Base-by-base conservation (phyloP, 148 eudicot genomes). In the Chenopodium album region DNA sequence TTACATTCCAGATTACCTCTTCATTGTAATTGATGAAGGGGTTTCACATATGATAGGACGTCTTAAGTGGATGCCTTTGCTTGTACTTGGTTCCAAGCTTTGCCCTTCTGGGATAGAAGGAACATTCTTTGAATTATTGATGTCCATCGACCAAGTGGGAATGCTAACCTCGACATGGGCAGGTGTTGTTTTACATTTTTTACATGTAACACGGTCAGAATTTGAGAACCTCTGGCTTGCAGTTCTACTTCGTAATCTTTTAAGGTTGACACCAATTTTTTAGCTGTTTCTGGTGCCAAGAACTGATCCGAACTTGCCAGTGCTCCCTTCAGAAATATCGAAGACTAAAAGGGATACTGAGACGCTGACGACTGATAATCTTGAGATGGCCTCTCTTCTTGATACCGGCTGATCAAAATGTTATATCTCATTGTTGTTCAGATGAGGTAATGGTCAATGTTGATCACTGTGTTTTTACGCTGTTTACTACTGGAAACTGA, bases 71-170 rank as follows among this genome's bases (percentile, higher is more conserved):
- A 84, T 80, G 86, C 86, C 86, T 76, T 63, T 84, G 54, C 86
- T 84, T 31, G 86, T 84, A 37, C 86, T 84, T 76, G 80, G 86
- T 54, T 80, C 86, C 31, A 84, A 84, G 83, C 86, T 84, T 48
- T 84, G 83, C 56, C 83, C 86, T 63, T 28, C 86, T 31, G 86
- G 86, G 9, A 80, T 84, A 48, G 86, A 84, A 52, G 86, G 86
- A 46, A 84, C 83, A 14, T 84, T 84, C 65, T 84, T 84, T 64
- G 86, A 83, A 0, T 64, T 84, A 48, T 47, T 84, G 59, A 84
- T 84, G 86, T 70, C 86, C 59, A 84, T 84, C 8, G 86, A 84
- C 56, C 83, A 84, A 12, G 83, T 84, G 41, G 86, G 86, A 73
- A 76, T 84, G 83, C 73, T 84, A 23, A 84, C 86, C 59, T 62